Conservation (phyloP, 306 rosid species). For the Prunus mume region DNA sequence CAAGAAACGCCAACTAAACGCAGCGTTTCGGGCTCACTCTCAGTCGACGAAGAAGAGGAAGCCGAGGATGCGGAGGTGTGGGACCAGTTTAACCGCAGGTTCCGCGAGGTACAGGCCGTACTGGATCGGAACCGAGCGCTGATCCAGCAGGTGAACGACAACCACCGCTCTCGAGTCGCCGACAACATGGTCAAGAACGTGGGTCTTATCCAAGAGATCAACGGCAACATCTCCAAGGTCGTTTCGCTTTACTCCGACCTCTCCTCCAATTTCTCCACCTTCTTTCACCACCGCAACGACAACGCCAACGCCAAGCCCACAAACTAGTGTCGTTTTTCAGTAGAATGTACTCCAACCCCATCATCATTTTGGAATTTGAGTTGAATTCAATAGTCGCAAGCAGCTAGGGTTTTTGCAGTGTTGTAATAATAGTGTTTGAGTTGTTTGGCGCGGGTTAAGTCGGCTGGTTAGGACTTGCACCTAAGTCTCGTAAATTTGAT, state of each 20-base stretch:
- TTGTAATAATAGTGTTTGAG: background rate
- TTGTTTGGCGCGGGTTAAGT: too few relatives aligned
- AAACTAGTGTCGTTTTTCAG: background rate
- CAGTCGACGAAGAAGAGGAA: slow-evolving; percentile 30
- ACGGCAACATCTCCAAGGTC: slow-evolving; percentile 77
- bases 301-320: background rate
- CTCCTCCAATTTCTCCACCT: slow-evolving; percentile 51
- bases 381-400: background rate
- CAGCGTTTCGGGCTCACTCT: slow-evolving; percentile 33
- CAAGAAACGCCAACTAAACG: slow-evolving; percentile 23
- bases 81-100: slow-evolving; percentile 56
- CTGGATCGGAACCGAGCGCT: slow-evolving; percentile 69
- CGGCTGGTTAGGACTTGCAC: too few relatives aligned
- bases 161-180: slow-evolving; percentile 67
- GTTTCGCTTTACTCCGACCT: slow-evolving; percentile 72
- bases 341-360: background rate
- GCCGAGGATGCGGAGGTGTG: slow-evolving; percentile 49
- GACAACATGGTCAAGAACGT: slow-evolving; percentile 86
- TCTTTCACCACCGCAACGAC: slow-evolving; percentile 34
- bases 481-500: too few relatives aligned
- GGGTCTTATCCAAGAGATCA: slow-evolving; percentile 70
- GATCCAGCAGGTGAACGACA: slow-evolving; percentile 84
- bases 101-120: slow-evolving; percentile 78
- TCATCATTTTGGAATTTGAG: background rate
- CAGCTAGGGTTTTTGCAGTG: background rate